Evolutionary conservation across 1,284 basidiomycete species (phyloP).

Genomic region (Mycosarcoma mackinlayi): DNA sequence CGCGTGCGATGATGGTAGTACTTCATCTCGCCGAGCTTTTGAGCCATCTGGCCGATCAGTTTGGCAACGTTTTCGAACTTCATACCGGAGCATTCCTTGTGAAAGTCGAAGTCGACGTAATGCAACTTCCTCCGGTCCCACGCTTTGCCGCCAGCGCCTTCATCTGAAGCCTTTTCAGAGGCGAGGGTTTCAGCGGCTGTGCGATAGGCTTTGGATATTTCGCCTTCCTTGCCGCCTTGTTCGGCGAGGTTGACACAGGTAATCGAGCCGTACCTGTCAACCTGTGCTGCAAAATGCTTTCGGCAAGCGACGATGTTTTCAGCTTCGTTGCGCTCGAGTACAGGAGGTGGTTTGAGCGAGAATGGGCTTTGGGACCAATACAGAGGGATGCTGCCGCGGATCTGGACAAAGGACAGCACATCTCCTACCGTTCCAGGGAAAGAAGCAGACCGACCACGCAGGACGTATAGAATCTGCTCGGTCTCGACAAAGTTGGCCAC

Average conservation of each 20-base stretch:
- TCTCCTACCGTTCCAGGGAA: slow-evolving; percentile 74
- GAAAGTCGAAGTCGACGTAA: slow-evolving; percentile 96
- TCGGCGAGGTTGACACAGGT: slow-evolving; percentile 81
- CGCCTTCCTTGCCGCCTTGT: slow-evolving; percentile 85
- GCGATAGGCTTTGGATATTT: slow-evolving; percentile 81
- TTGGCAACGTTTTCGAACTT: slow-evolving; percentile 74
- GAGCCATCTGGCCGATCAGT: slow-evolving; percentile 82
- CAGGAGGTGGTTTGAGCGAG: slow-evolving; percentile 79
- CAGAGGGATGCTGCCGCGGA: slow-evolving; percentile 82
- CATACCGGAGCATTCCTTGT: slow-evolving; percentile 78
- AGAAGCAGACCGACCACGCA: slow-evolving; percentile 3
- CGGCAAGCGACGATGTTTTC: slow-evolving; percentile 72
- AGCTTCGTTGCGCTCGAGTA: slow-evolving; percentile 90
- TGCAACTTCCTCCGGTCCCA: slow-evolving; percentile 93
- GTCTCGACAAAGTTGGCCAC: slow-evolving; percentile 99
- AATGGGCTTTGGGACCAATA: slow-evolving; percentile 99
- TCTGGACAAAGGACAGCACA: slow-evolving; percentile 88
- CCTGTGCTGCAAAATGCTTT: slow-evolving; percentile 69
- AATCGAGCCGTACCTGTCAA: slow-evolving; percentile 73
- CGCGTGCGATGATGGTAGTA: slow-evolving; percentile 66
- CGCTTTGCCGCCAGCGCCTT: slow-evolving; percentile 74
- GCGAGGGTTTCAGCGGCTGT: slow-evolving; percentile 74
- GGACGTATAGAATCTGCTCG: slow-evolving; percentile 79
- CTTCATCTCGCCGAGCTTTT: slow-evolving; percentile 75
- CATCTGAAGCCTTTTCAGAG: slow-evolving; percentile 86